A percentile compares a stretch with the other conserved stretches of the same genome.
Evolutionary conservation across 2,329 filamentous ascomycete species (phyloP).

Genomic region (Aureobasidium sp.): DNA sequence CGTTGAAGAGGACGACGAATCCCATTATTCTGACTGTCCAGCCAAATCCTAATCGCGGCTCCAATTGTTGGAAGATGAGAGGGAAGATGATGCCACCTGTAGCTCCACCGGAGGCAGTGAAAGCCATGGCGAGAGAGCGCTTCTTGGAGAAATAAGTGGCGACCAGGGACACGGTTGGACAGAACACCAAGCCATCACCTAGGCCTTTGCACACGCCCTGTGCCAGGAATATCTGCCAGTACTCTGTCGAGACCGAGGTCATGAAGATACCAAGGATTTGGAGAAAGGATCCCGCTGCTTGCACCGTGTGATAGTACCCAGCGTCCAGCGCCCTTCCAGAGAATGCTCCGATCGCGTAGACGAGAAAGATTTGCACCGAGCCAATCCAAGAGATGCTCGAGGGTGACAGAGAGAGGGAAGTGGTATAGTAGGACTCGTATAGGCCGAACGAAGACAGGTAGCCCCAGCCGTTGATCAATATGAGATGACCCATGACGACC

Average conservation of each 20-base stretch:
- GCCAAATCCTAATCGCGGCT: constrained; percentile 53
- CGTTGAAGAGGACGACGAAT: constrained; percentile 44
- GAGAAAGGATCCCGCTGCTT: constrained; percentile 29
- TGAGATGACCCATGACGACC: constrained; percentile 26
- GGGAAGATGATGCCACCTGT: constrained; percentile 58
- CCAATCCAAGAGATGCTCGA: constrained; percentile 27
- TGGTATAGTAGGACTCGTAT: constrained; percentile 39
- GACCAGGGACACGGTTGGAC: constrained; percentile 28
- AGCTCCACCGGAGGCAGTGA: constrained; percentile 50
- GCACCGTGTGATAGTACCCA: constrained; percentile 25
- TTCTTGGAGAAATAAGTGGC: constrained; percentile 29
- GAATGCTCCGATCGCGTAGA: constrained; percentile 12
- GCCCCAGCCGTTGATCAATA: constrained; percentile 24
- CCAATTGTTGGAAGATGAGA: constrained; percentile 40
- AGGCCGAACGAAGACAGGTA: constrained; percentile 35
- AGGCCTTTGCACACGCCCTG: constrained; percentile 40
- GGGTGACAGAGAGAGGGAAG: constrained; percentile 21
- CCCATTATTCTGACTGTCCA: constrained; percentile 50
- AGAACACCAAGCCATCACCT: constrained; percentile 34
- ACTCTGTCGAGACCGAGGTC: constrained; percentile 32
- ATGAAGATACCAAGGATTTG: constrained; percentile 35
- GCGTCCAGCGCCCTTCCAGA: constrained; percentile 8
- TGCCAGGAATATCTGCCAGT: constrained; percentile 40
- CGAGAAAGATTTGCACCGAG: constrained; percentile 15
- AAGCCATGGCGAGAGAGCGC: constrained; percentile 26